Percentiles rank a stretch among this genome's conserved stretches.
phyloP scores from a whole-genome alignment of 441 rosid species.

The Adansonia gregorii region DNA sequence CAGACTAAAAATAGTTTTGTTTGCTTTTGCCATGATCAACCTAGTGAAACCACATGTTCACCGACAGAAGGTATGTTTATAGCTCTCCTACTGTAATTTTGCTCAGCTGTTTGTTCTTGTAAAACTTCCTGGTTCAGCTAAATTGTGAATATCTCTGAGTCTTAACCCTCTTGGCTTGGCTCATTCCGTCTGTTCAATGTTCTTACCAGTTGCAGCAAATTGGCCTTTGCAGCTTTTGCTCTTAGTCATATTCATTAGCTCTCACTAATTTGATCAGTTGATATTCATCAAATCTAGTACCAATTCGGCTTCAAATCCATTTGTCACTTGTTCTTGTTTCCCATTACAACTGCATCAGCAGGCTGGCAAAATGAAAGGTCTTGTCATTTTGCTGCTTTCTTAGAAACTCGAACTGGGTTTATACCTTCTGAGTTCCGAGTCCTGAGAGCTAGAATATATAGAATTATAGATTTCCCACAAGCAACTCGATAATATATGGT shows the following conservation, averaged over 20 bases:
- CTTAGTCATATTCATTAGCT: background rate
- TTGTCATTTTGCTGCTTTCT: background rate
- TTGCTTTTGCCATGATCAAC: slow-evolving; percentile 33
- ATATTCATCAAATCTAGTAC: background rate
- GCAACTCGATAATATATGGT: too few species aligned
- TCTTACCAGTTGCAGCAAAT: background rate
- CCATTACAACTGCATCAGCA: background rate
- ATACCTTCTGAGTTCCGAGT: background rate
- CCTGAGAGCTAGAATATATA: background rate
- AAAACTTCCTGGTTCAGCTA: background rate
- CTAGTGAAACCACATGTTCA: slow-evolving; percentile 10
- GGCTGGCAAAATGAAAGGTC: background rate
- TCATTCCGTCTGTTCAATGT: background rate
- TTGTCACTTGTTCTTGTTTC: background rate
- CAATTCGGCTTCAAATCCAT: background rate
- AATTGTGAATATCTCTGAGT: background rate
- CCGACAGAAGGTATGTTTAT: slow-evolving; percentile 1
- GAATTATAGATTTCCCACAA: too few species aligned
- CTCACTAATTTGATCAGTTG: background rate
- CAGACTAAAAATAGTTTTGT: slow-evolving; percentile 2
- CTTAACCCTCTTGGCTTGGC: background rate
- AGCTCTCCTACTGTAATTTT: background rate
- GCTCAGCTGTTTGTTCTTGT: background rate
- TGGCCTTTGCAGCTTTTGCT: background rate
- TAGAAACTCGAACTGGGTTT: background rate